Evolutionary conservation across 2,329 filamentous ascomycete genomes (phyloP), one percentile per base, ranked within the genome.

Genomic region (Orbilia blumenaviensis): DNA sequence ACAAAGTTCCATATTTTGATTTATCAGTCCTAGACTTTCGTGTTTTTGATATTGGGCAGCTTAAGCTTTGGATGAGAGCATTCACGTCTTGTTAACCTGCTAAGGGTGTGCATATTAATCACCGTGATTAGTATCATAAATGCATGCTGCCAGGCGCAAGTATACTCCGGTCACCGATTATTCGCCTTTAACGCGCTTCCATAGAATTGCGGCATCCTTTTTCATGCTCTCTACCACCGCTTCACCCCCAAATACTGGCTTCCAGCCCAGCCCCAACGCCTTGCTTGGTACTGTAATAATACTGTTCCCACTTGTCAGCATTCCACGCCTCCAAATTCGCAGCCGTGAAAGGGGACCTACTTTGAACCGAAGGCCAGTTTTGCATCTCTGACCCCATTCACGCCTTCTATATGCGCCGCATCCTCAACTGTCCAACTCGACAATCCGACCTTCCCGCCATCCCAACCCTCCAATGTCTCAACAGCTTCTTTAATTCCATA

Each of bases 321-420:
- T 18, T 29, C 10, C 14, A 1, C 21, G 14, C 18, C 52, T 18
- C 18, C 4, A 7, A 12, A n/a, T 3, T 6, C n/a, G n/a, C 3
- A 27, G 7, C 23, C 9, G 14, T 34, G 8, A 0, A 12, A 32
- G 23, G 18, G 18, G 4, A 56, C 63, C 18, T 54, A 75, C 69
- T 75, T 75, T 0, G 69, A 75, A 7, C 69, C 69, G 23, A 60
- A 67, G n/a, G 54, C 69, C 10, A 75, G 34, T 32, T 48, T 67
- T 6, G 69, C 68, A 48, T 67, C 62, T 25, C 44, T 66, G 18
- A 41, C 27, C 0, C 68, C 68, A n/a, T 73, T 54, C 1, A 66
- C 44, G 2, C 54, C 62, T 2, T 67, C 44, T 7, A 66, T 66
- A 4, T 16, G 6, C 9, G 62, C 69, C 6, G 69, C 69, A 23